These are phyloP conservation scores for Udeniomyces megalosporus DNA, from an alignment of 768 basidiomycete genomes.

Conservation along the genomic window DNA sequence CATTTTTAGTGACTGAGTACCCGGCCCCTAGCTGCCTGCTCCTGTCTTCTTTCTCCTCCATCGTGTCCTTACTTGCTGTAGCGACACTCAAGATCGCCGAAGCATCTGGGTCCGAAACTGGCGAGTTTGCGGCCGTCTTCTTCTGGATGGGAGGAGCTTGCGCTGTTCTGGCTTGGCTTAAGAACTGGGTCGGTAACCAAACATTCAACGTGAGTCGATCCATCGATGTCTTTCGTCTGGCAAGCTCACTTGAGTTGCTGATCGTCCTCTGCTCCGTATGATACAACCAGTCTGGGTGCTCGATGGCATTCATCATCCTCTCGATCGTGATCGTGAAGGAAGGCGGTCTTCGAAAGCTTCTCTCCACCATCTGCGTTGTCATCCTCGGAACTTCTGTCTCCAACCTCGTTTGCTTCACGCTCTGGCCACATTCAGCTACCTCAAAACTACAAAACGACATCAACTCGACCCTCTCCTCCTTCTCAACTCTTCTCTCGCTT, in stretches of 20 bases:
- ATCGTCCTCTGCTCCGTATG: background rate
- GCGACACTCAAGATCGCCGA: constrained; percentile 44
- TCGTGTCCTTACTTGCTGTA: constrained; percentile 62
- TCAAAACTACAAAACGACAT: constrained; percentile 67
- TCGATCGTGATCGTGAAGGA: constrained; percentile 53
- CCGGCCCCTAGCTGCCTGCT: constrained; percentile 45
- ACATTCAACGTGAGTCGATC: constrained; percentile 49
- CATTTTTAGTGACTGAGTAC: too few species aligned
- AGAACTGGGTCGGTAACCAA: constrained; percentile 76
- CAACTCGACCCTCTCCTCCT: constrained; percentile 70
- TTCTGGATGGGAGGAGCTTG: constrained; percentile 72
- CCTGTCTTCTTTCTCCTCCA: constrained; percentile 43
- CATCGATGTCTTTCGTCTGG: too few species aligned
- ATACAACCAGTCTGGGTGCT: constrained; percentile 25
- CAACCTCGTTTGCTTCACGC: constrained; percentile 62
- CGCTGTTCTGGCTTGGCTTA: constrained; percentile 72
- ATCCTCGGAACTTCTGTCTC: constrained; percentile 57
- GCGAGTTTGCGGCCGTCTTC: constrained; percentile 46
- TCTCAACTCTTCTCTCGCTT: constrained; percentile 65
- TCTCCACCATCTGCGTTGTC: constrained; percentile 62
- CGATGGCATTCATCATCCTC: constrained; percentile 31
- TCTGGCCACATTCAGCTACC: constrained; percentile 80
- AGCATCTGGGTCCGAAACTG: constrained; percentile 41
- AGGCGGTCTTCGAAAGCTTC: constrained; percentile 58
- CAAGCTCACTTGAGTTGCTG: constrained; percentile 20